Evolutionary conservation across 2,329 filamentous ascomycete genomes (phyloP), one percentile per base, ranked within the genome.

Genomic region (Penicillium crustosum): DNA sequence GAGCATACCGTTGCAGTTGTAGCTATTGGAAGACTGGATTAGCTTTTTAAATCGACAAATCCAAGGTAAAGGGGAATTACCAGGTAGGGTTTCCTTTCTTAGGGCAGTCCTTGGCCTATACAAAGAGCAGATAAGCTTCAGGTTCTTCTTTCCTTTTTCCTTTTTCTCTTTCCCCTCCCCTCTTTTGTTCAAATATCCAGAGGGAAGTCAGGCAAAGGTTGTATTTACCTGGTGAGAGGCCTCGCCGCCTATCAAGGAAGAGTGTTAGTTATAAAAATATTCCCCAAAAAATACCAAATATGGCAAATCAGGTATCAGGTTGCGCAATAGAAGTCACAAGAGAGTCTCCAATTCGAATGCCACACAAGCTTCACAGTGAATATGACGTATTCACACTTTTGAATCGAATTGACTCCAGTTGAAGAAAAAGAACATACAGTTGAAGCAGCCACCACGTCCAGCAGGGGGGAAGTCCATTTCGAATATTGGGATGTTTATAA

Each of bases 81-180:
- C 89, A 93, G 78, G 91, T 92, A 70, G 89, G 86, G 69, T 88
- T 87, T 69, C 89, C 89, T 80, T 89, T 89, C 83, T 87, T 91
- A 72, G 90, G 90, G 84, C 90, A 94, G 73, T 93, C 90, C 72
- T 90, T 89, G 72, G 90, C 89, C 89, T 91, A 66, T 91, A 66
- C 60, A 60, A 60, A 60, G 63, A 60, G 67, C 57, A 67, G 10
- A 53, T 70, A 21, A 69, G 64, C 59, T 57, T 66, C 45, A 44
- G 6, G 10, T 21, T 13, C 23, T 2, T 6, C 17, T 25, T 19
- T 38, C 4, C 8, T 33, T 7, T 7, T 23, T 23, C 23, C n/a
- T 12, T 27, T 33, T 7, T 12, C 25, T 27, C 25, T n/a, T 27
- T 41, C 15, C 2, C 8, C 1, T 21, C 21, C 1, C 8, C 1